phyloP scores from a whole-genome alignment of 2,329 filamentous ascomycete genomes.

The Trichoderma endophyticum region DNA sequence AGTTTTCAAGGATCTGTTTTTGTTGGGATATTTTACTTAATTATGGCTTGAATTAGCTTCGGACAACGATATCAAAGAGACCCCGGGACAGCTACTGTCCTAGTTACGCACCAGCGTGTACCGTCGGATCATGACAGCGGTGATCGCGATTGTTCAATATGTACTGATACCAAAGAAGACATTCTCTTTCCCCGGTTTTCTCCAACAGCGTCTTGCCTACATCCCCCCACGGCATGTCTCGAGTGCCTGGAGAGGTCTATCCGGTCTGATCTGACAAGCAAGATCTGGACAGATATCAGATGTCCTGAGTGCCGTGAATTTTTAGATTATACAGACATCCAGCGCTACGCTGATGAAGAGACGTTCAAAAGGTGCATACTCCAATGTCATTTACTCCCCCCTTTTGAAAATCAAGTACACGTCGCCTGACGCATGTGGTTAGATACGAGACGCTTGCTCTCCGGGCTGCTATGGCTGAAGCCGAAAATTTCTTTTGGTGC shows the following conservation, averaged over 20 bases:
- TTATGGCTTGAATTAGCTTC: slow-evolving; percentile 24
- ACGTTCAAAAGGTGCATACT: slow-evolving; percentile 41
- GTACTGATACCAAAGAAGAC: slow-evolving; percentile 31
- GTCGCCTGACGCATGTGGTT: background rate
- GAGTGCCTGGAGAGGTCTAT: slow-evolving; percentile 37
- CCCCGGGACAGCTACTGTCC: slow-evolving; percentile 26
- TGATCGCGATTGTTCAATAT: slow-evolving; percentile 36
- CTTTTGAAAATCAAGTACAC: background rate
- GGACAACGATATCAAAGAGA: slow-evolving; percentile 35
- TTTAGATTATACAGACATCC: slow-evolving; percentile 45
- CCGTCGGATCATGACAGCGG: slow-evolving; percentile 24
- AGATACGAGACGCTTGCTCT: slow-evolving; percentile 45
- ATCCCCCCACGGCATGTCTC: slow-evolving; percentile 34
- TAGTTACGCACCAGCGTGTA: slow-evolving; percentile 32
- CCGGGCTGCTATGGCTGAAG: slow-evolving; percentile 40
- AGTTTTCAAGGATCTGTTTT: background rate
- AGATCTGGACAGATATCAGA: slow-evolving; percentile 44
- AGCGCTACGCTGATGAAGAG: slow-evolving; percentile 41
- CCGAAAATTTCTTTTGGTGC: slow-evolving; percentile 52
- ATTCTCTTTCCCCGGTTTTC: slow-evolving; percentile 33
- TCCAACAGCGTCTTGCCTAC: slow-evolving; percentile 34
- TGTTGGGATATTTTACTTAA: slow-evolving; percentile 9
- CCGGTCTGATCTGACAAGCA: slow-evolving; percentile 32
- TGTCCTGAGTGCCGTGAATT: slow-evolving; percentile 50
- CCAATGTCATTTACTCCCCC: background rate